Percentiles rank a stretch among this genome's conserved stretches.
phyloP scores from a whole-genome alignment of 2,329 filamentous ascomycete species.

The Arthrinium phaeospermum region DNA sequence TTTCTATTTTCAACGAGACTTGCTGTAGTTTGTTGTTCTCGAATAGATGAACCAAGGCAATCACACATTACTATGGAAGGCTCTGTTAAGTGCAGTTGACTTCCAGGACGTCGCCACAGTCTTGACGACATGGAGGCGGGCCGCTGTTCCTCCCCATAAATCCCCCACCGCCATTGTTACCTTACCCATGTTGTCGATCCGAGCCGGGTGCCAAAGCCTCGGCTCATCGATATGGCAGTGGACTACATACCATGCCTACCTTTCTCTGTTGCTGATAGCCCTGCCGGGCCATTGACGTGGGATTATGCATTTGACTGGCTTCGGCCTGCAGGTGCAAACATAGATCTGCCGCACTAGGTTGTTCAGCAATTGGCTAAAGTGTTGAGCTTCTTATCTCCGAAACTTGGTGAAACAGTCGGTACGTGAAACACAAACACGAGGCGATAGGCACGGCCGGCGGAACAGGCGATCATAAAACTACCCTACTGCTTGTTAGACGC shows the following conservation, averaged over 20 bases:
- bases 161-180: neutral
- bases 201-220: neutral
- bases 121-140: neutral
- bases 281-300: neutral
- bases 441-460: neutral
- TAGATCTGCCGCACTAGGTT: neutral
- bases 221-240: neutral
- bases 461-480: neutral
- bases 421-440: neutral
- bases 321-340: neutral
- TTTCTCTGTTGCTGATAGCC: neutral
- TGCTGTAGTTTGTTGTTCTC: neutral
- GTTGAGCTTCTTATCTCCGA: neutral
- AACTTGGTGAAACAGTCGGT: neutral
- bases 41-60: neutral
- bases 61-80: neutral
- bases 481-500: too few relatives aligned
- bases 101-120: neutral
- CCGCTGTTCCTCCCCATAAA: neutral
- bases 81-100: neutral
- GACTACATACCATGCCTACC: neutral
- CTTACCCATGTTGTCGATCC: slow-evolving; percentile 15
- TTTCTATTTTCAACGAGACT: neutral
- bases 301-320: neutral
- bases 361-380: neutral